Evolutionary conservation across 768 basidiomycete genomes (phyloP), one percentile per base, ranked within the genome.

Genomic region (Serendipita sp.): DNA sequence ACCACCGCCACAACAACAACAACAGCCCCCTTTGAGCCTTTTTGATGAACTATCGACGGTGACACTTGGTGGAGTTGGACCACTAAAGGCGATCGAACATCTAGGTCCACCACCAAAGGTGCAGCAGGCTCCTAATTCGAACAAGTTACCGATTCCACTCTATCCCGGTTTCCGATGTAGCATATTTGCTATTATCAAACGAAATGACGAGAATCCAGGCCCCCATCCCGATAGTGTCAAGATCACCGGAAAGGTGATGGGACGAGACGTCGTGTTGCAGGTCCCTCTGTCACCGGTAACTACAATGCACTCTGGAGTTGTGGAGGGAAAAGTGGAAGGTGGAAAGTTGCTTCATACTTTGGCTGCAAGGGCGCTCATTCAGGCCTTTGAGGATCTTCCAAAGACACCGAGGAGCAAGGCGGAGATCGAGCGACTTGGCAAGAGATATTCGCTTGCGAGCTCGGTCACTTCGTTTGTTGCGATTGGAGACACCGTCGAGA

Each of bases 381-480:
- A 77, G 68, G 81, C 81, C 16, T 70, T 83, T 47, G 75, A 78
- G 52, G 77, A 76, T 11, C 67, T 63, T 5, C 23, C 18, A 5
- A 34, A 44, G 18, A 30, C 64, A 66, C 3, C 69, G 65, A 23
- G 73, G 73, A 18, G 73, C 72, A 78, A 75, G 70, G 78, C 78
- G 2, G 74, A 76, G 1, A 80, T 84, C 35, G 70, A 83, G 10
- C 75, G 76, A 44, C 75, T 85, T 1, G 83, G 81, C 3, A 71
- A 76, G 65, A 71, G 71, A 35, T 84, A 84, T 66, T 78, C 79
- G 65, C 75, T 85, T 47, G 78, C 75, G 1, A 84, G 79, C 70
- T 69, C 69, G 45, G 71, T 79, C 65, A 85, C 84, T 0, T 82
- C 81, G 1, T 85, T 85, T 68, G 73, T 85, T 48, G 83, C 81